Conservation (phyloP, 768 basidiomycete genomes). For the Boletales sp. region DNA sequence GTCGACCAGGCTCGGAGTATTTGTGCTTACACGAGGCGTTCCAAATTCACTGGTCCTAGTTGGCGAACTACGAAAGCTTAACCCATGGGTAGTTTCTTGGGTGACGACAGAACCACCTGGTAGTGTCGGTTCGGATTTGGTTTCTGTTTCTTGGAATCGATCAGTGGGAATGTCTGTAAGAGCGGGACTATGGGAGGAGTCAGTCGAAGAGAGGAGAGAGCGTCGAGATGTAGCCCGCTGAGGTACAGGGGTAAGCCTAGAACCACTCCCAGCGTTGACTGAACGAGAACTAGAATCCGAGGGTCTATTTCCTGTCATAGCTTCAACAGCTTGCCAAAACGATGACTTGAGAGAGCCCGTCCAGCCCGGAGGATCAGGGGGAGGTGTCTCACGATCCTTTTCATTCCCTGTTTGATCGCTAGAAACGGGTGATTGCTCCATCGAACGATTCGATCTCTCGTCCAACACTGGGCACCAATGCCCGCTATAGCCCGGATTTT, state of each 20-base stretch:
- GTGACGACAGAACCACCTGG: not conserved
- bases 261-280: conserved; percentile 3
- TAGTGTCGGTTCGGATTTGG: not conserved
- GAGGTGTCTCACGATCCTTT: not conserved
- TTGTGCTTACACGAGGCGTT: not conserved
- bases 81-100: not conserved
- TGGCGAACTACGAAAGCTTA: not conserved
- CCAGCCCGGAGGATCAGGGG: conserved; percentile 34
- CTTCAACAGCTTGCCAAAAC: conserved; percentile 46
- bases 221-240: conserved; percentile 13
- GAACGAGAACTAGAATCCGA: conserved; percentile 1
- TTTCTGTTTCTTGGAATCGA: not conserved
- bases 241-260: conserved; percentile 21
- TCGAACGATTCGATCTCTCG: not conserved
- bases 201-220: conserved; percentile 5
- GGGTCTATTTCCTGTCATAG: conserved; percentile 44
- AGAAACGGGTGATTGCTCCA: not conserved
- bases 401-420: not conserved
- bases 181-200: not conserved
- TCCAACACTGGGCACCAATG: conserved; percentile 8
- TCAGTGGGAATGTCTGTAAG: not conserved
- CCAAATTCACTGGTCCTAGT: not conserved
- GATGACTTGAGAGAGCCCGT: conserved; percentile 40
- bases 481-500: conserved; percentile 11
- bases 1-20: not conserved